Percentiles rank a stretch among this genome's conserved stretches.
Conservation (phyloP, 2,329 filamentous ascomycete genomes). For the Thermothelomyces thermophilus region DNA sequence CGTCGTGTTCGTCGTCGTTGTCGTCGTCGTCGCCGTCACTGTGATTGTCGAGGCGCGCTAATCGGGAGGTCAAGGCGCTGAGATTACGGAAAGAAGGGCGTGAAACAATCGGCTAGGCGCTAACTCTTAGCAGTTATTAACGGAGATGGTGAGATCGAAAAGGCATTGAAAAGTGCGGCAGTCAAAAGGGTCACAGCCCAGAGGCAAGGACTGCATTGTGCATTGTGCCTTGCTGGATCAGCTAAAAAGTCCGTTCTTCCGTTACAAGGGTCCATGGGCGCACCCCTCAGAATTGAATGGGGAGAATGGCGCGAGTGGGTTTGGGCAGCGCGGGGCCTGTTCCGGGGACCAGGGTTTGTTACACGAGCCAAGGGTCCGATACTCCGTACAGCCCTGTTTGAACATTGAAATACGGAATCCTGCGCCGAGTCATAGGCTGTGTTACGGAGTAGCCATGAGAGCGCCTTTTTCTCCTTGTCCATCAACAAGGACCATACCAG, state of each 20-base stretch:
- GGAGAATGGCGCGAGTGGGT: neutral
- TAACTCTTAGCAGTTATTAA: neutral
- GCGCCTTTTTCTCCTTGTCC: too few relatives aligned
- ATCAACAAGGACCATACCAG: too few relatives aligned
- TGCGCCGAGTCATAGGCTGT: too few relatives aligned
- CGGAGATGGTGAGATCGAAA: neutral
- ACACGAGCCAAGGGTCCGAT: constrained; percentile 4
- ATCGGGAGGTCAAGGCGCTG: neutral
- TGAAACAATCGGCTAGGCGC: neutral
- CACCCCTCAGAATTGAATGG: constrained; percentile 9
- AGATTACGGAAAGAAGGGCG: neutral
- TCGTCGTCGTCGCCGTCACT: neutral
- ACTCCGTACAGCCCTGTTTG: neutral
- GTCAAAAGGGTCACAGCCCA: constrained; percentile 5
- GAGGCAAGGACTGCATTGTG: constrained; percentile 6
- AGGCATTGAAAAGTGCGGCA: neutral
- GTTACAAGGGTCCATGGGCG: neutral
- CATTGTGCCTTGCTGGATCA: neutral
- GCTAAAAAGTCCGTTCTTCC: neutral
- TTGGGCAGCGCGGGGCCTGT: constrained; percentile 5
- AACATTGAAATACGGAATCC: too few relatives aligned
- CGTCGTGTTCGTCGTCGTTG: too few relatives aligned
- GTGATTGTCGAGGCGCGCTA: neutral
- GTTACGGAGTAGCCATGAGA: too few relatives aligned
- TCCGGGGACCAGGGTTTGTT: constrained; percentile 4